Evolutionary conservation across 1,284 basidiomycete species (phyloP), one percentile per base, ranked within the genome.

Genomic region (Marasmius oreades): DNA sequence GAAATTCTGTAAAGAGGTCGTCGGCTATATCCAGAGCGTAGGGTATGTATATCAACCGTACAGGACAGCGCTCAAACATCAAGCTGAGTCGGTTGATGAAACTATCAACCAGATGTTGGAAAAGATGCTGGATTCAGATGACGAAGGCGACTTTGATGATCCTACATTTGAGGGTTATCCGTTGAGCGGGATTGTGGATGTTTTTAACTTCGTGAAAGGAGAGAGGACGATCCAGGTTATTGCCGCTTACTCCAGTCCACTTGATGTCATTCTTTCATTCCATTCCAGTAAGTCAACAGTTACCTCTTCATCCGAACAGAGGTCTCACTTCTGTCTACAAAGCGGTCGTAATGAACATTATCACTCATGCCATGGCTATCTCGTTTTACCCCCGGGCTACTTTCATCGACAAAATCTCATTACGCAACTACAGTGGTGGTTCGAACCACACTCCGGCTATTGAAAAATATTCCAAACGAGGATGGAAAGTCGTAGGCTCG

Each of bases 301-400:
- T 48, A 22, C n/a, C 10, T 48, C 12, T 11, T 48, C 11, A n/a
- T 48, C n/a, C 8, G 46, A 22, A 12, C 20, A 16, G 5, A 23
- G 7, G 5, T 48, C 10, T 10, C 28, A 22, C n/a, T n/a, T 33
- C 5, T 51, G 4, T 5, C 24, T 31, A 26, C 10, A 20, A 4
- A 58, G 56, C 56, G 12, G 53, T 45, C 24, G 68, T 69, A 5
- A 64, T 70, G 64, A 68, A 67, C 51, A 42, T 68, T 34, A 68
- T 70, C 39, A 55, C 61, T 1, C 63, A 59, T 37, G 59, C 60
- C 1, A 59, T 56, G 31, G 69, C 69, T 2, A 66, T 67, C 50
- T 63, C 64, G 47, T 62, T 69, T 37, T 71, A 64, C 58, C 68
- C 70, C 7, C 55, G 53, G 22, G 64, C 69, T 5, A 70, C 69